Evolutionary conservation across 2,329 filamentous ascomycete genomes (phyloP).

Genomic region (Nemania abortiva): DNA sequence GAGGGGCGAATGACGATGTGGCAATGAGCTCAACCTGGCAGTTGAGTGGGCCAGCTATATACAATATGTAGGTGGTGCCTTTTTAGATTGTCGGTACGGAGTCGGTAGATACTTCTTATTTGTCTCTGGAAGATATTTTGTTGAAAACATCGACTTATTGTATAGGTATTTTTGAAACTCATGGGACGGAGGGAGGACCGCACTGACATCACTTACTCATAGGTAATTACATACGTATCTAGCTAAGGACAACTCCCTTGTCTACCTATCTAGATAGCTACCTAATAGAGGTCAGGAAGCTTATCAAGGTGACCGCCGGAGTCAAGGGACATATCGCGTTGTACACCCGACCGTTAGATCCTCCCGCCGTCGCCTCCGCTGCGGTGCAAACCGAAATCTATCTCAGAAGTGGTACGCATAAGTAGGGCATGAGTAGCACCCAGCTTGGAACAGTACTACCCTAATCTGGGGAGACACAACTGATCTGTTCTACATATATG

Average conservation of each 20-base stretch:
- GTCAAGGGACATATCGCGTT: not conserved
- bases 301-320: not conserved
- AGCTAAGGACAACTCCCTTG: too few relatives aligned
- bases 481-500: not conserved
- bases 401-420: not conserved
- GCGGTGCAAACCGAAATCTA: slow-evolving; percentile 19
- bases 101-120: too few relatives aligned
- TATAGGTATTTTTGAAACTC: not conserved
- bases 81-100: too few relatives aligned
- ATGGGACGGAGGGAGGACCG: not conserved
- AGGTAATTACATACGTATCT: not conserved
- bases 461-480: not conserved
- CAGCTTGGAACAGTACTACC: not conserved
- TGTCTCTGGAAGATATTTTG: too few relatives aligned
- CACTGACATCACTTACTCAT: slow-evolving; percentile 9
- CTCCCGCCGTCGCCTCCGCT: slow-evolving; percentile 25
- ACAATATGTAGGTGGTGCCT: too few relatives aligned
- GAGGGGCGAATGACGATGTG: slow-evolving; percentile 38
- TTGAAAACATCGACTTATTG: too few relatives aligned
- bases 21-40: slow-evolving; percentile 27
- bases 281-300: not conserved
- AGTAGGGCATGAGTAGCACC: not conserved
- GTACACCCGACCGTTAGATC: slow-evolving; percentile 23
- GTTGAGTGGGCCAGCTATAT: slow-evolving; percentile 19
- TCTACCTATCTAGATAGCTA: not conserved